A percentile compares a stretch with the other conserved stretches of the same genome.
Evolutionary conservation across 805 yeast genomes (phyloP).

Genomic region (Starmerella khaoyaiensis): DNA sequence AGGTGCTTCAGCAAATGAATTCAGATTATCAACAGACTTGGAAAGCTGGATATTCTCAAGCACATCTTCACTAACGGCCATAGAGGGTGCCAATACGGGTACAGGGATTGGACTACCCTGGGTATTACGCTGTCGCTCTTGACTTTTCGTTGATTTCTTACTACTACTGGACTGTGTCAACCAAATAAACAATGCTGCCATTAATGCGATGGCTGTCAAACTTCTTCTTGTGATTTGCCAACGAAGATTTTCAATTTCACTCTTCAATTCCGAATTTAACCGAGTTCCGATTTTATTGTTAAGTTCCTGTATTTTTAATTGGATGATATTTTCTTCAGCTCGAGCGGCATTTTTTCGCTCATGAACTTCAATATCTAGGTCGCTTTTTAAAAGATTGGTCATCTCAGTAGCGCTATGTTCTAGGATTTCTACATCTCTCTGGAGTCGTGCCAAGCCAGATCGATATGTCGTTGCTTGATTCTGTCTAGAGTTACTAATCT

Average conservation of each 20-base stretch:
- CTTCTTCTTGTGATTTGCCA: conserved; percentile 93
- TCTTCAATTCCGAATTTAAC: conserved; percentile 64
- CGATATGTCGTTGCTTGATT: conserved; percentile 54
- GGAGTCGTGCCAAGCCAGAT: conserved; percentile 52
- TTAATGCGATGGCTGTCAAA: conserved; percentile 53
- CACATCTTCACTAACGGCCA: conserved; percentile 7
- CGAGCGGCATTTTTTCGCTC: conserved; percentile 81
- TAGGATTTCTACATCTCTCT: conserved; percentile 56
- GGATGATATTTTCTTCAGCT: conserved; percentile 52
- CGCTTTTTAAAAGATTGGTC: conserved; percentile 51
- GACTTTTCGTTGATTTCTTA: conserved; percentile 18
- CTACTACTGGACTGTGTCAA: conserved; percentile 32
- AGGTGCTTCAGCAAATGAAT: too few species aligned
- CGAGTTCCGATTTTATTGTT: conserved; percentile 75
- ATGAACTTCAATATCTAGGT: conserved; percentile 67
- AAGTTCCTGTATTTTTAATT: conserved; percentile 63
- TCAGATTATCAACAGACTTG: conserved; percentile 4
- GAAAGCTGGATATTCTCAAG: background rate
- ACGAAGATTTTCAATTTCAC: conserved; percentile 75
- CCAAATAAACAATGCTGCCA: conserved; percentile 46
- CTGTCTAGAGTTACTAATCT: conserved; percentile 60
- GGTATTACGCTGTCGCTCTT: conserved; percentile 14
- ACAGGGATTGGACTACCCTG: conserved; percentile 12
- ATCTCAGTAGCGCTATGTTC: conserved; percentile 64
- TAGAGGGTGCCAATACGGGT: conserved; percentile 16